Evolutionary conservation across 306 rosid species (phyloP).

Genomic region (Betula pendula): DNA sequence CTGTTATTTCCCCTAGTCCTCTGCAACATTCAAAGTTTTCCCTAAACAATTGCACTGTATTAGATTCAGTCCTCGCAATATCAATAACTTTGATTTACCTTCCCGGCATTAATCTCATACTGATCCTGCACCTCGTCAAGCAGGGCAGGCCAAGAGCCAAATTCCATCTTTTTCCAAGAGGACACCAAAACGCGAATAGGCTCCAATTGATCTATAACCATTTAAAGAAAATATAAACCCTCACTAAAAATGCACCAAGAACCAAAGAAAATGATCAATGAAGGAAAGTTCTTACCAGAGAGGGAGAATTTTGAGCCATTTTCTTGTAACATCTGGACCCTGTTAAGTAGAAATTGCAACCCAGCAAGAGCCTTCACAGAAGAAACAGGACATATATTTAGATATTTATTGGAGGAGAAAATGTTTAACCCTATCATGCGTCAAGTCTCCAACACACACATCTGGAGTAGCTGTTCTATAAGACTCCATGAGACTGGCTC

Average conservation of each 20-base stretch:
- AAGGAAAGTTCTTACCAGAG: constrained; percentile 47
- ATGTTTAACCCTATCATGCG: background rate
- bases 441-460: background rate
- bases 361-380: constrained; percentile 72
- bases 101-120: constrained; percentile 69
- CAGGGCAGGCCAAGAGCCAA: constrained; percentile 79
- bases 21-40: background rate
- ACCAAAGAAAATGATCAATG: background rate
- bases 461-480: background rate
- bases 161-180: constrained; percentile 78
- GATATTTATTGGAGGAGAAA: background rate
- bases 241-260: constrained; percentile 8
- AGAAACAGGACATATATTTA: constrained; percentile 16
- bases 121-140: constrained; percentile 78
- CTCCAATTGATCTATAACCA: constrained; percentile 60
- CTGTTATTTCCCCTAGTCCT: background rate
- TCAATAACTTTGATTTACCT: constrained; percentile 45
- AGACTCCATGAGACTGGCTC: background rate
- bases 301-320: constrained; percentile 58
- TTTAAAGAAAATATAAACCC: constrained; percentile 23
- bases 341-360: constrained; percentile 71
- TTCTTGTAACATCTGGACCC: constrained; percentile 57
- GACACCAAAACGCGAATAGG: constrained; percentile 50
- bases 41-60: constrained; percentile 4
- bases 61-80: constrained; percentile 6